Conservation (phyloP, 23 red algal genomes). For the Gracilaria gracilis region DNA sequence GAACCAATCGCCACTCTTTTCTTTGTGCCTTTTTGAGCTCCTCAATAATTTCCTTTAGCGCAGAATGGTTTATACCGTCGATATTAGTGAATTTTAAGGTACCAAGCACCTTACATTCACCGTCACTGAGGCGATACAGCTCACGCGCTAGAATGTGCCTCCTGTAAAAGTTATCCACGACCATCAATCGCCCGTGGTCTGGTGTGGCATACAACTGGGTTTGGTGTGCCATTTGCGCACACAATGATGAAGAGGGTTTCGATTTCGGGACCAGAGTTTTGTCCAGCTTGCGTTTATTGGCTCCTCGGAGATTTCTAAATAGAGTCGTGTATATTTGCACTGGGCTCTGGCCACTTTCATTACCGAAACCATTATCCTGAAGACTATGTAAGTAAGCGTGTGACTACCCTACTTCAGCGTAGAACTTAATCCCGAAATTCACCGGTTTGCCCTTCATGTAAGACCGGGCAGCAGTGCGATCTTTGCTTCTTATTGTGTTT, state of each 20-base stretch:
- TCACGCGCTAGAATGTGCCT: no score
- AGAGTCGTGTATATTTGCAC: not conserved
- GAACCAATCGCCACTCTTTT: no score
- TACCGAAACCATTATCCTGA: constrained; percentile 1
- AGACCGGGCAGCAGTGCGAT: not conserved
- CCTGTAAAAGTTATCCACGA: constrained; percentile 4
- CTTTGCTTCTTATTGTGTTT: constrained; percentile 10
- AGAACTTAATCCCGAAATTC: constrained; percentile 18
- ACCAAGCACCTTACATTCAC: no score
- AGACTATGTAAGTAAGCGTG: constrained; percentile 4
- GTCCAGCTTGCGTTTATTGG: not conserved
- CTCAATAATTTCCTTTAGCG: no score
- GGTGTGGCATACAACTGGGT: constrained; percentile 19
- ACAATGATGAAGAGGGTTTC: not conserved
- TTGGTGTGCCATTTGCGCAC: constrained; percentile 18
- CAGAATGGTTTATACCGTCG: no score
- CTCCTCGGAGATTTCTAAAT: not conserved
- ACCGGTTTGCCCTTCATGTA: constrained; percentile 16
- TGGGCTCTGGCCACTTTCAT: constrained; percentile 5
- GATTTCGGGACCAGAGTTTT: not conserved
- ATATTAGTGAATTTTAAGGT: no score
- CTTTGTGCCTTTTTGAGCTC: no score
- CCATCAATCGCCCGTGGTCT: not conserved
- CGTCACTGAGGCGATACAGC: no score
- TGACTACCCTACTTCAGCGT: constrained; percentile 5